These are phyloP conservation scores for Hansenula sp. DNA, from an alignment of 1,139 yeast species.

Conservation along the genomic window DNA sequence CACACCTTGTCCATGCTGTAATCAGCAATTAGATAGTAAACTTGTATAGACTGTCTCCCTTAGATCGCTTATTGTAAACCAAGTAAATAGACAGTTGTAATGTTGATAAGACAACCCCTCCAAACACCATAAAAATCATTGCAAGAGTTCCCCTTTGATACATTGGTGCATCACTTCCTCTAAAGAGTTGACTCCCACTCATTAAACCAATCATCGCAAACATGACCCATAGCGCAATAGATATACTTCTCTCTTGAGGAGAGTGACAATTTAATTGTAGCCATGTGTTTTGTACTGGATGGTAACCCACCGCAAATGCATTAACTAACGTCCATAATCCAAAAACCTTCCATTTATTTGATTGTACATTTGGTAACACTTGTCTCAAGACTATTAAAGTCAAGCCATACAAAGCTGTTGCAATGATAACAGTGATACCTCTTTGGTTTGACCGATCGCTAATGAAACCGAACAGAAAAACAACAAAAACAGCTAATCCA, in stretches of 20 bases:
- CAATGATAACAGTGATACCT: not conserved
- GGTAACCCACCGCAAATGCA: constrained; percentile 4
- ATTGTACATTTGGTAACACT: not conserved
- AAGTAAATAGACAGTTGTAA: too few species aligned
- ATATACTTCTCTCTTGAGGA: constrained; percentile 3
- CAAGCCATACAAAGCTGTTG: not conserved
- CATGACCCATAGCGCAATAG: constrained; percentile 4
- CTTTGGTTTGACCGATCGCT: not conserved
- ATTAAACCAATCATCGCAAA: constrained; percentile 4
- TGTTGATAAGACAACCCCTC: too few species aligned
- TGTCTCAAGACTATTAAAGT: not conserved
- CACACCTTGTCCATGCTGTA: too few species aligned
- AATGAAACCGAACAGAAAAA: not conserved
- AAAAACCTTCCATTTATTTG: not conserved
- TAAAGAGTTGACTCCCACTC: constrained; percentile 2
- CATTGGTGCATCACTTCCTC: constrained; percentile 1
- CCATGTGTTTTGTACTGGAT: constrained; percentile 3
- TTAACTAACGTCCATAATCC: not conserved
- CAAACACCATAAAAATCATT: too few species aligned
- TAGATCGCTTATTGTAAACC: too few species aligned
- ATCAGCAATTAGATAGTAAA: too few species aligned
- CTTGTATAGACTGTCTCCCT: too few species aligned
- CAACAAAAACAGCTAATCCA: constrained; percentile 1
- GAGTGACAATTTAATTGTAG: constrained; percentile 1
- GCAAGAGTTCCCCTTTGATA: constrained; percentile 2